phyloP scores from a whole-genome alignment of 371 early-diverging fungal species.

The Cokeromyces recurvatus region DNA sequence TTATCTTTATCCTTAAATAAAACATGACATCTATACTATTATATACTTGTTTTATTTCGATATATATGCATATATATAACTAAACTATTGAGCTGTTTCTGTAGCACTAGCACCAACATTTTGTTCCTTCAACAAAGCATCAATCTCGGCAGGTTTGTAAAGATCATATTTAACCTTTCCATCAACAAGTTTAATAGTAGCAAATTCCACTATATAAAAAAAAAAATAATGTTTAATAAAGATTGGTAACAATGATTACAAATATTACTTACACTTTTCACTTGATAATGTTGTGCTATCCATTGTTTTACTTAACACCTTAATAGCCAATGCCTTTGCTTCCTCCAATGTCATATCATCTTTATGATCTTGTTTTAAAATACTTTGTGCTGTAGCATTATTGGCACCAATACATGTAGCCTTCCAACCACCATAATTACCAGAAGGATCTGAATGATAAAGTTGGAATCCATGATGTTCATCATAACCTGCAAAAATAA shows the following conservation, averaged over 20 bases:
- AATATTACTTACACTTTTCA: slow-evolving; percentile 77
- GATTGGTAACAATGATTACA: background rate
- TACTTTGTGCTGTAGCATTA: slow-evolving; percentile 84
- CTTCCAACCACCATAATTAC: slow-evolving; percentile 98
- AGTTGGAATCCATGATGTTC: slow-evolving; percentile 90
- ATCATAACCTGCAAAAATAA: slow-evolving; percentile 96
- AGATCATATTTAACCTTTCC: slow-evolving; percentile 59
- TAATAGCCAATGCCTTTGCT: slow-evolving; percentile 84
- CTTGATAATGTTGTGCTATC: slow-evolving; percentile 85
- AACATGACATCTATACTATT: no score
- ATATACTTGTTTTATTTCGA: no score
- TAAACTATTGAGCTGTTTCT: background rate
- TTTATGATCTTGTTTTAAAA: slow-evolving; percentile 94
- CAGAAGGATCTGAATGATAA: slow-evolving; percentile 98
- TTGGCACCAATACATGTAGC: slow-evolving; percentile 98
- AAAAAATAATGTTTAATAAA: background rate
- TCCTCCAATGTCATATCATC: slow-evolving; percentile 84
- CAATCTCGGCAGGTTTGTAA: slow-evolving; percentile 71
- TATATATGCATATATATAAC: background rate
- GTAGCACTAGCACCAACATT: slow-evolving; percentile 38
- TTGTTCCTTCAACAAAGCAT: slow-evolving; percentile 70
- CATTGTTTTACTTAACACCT: slow-evolving; percentile 94
- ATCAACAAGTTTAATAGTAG: slow-evolving; percentile 59
- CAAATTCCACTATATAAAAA: slow-evolving; percentile 68
- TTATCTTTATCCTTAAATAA: slow-evolving; percentile 11